Base-by-base conservation (phyloP, 106 monocot genomes). In the Chionographis japonica region DNA sequence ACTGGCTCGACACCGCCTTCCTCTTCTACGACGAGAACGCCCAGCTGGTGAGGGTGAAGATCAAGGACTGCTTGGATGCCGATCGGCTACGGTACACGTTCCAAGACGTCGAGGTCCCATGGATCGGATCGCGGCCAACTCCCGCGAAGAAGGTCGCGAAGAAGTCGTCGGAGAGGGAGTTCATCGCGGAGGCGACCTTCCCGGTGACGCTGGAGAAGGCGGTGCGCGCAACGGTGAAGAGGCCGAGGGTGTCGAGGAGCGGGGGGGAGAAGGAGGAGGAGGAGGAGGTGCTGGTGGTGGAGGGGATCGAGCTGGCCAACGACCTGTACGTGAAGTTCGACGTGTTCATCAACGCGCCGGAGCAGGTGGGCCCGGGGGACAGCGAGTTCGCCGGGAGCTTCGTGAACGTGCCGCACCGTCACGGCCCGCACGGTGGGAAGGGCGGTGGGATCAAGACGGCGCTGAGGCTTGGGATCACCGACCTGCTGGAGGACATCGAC, bases 301-400 rank as follows among this genome's bases (percentile, higher is more conserved):
- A 61, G 37, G 73, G 67, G 43, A 67, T 72, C 68, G 40, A 78
- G 66, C 14, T 79, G 3, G 61, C 59, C 20, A 17, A 10, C 12
- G 16, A 66, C 12, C 7, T n/a, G 3, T 54, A 15, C 13, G 50
- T 55, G 19, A 79, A 69, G 62, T 73, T 79, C 42, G 79, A 79
- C 36, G 79, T 79, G 51, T 79, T 19, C 56, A 38, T 79, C 11
- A 74, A 79, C 63, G 54, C 79, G 7, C 51, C 37, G 35, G 74
- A 79, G 37, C n/a, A 52, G 10, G 61, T 68, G 4, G 68, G 54
- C 9, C 50, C 86, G 0, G 72, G 74, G 6, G 63, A 61, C 10
- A 74, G 82, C 53, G 77, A 83, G 63, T 83, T 73, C 62, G 76
- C 76, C 53, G 81, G 81, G 6, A 72, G 76, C 51, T 81, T 81